phyloP scores from a whole-genome alignment of 1,284 basidiomycete species.

The Fomitopsis betulina region DNA sequence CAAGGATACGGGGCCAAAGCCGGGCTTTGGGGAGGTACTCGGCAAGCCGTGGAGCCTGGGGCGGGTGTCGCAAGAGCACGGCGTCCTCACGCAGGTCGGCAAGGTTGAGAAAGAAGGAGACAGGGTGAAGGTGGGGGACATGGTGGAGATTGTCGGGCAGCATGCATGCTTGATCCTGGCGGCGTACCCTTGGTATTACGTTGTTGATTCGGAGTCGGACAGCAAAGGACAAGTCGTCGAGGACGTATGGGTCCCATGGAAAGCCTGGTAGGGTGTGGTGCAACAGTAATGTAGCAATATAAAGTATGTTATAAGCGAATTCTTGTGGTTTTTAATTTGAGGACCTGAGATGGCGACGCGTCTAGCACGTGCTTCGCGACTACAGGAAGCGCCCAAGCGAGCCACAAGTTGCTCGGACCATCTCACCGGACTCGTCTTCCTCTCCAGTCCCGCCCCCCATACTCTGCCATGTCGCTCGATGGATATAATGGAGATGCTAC shows the following conservation, averaged over 20 bases:
- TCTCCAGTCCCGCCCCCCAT: slow-evolving; percentile 2
- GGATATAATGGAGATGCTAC: slow-evolving; percentile 77
- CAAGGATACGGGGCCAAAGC: slow-evolving; percentile 75
- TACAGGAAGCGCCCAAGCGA: not conserved
- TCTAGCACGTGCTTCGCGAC: not conserved
- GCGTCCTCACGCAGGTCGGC: slow-evolving; percentile 49
- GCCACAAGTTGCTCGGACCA: not conserved
- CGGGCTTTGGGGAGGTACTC: slow-evolving; percentile 69
- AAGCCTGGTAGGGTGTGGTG: slow-evolving; percentile 62
- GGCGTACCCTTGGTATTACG: slow-evolving; percentile 77
- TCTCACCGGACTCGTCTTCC: slow-evolving; percentile 3
- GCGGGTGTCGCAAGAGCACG: slow-evolving; percentile 80
- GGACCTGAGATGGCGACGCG: not conserved
- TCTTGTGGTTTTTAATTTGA: too few relatives aligned
- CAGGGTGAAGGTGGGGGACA: slow-evolving; percentile 52
- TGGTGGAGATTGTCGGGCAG: slow-evolving; percentile 67
- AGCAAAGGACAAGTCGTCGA: slow-evolving; percentile 51
- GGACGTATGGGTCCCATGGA: slow-evolving; percentile 90
- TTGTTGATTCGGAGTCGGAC: slow-evolving; percentile 58
- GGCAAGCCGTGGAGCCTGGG: slow-evolving; percentile 69
- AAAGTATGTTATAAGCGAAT: too few relatives aligned
- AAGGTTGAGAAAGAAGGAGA: slow-evolving; percentile 24
- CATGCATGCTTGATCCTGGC: slow-evolving; percentile 79
- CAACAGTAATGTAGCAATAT: not conserved
- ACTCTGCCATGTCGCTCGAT: slow-evolving; percentile 23